phyloP scores from a whole-genome alignment of 768 basidiomycete genomes.

The Leccinum subgranulosum region DNA sequence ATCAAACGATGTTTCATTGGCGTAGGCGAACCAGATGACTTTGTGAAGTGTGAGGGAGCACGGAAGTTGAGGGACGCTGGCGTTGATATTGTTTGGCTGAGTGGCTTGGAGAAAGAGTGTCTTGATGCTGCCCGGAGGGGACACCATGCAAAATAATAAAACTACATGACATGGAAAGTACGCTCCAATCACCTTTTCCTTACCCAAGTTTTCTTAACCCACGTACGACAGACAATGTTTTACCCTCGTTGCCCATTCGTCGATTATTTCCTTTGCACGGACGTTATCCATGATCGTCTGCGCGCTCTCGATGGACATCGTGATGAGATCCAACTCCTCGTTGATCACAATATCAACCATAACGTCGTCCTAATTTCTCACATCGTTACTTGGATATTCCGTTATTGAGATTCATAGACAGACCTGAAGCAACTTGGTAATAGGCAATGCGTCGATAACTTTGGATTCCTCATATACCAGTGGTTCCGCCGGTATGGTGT shows the following conservation, averaged over 20 bases:
- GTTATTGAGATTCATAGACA: not conserved
- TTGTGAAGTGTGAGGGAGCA: conserved; percentile 90
- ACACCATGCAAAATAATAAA: conserved; percentile 23
- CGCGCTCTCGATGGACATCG: conserved; percentile 23
- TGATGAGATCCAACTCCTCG: conserved; percentile 13
- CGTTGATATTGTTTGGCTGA: conserved; percentile 72
- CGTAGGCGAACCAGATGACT: conserved; percentile 88
- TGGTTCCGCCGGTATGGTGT: conserved; percentile 30
- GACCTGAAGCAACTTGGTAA: conserved; percentile 28
- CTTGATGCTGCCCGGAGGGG: conserved; percentile 72
- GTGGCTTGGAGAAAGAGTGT: conserved; percentile 76
- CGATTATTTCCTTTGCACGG: conserved; percentile 17
- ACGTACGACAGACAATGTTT: conserved; percentile 6
- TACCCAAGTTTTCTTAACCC: not conserved
- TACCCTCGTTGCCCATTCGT: conserved; percentile 20
- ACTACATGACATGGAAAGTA: conserved; percentile 1
- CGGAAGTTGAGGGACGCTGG: conserved; percentile 65
- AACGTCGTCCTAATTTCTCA: conserved; percentile 29
- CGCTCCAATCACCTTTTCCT: not conserved
- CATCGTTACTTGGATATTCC: not conserved
- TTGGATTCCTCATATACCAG: conserved; percentile 7
- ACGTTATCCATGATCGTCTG: conserved; percentile 11
- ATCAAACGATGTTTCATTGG: conserved; percentile 84
- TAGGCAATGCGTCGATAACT: conserved; percentile 14
- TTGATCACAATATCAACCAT: conserved; percentile 31